Percentiles rank a stretch among this genome's conserved stretches.
These are phyloP conservation scores for Leucaena leucocephala DNA, from an alignment of 306 rosid species.

Conservation along the genomic window DNA sequence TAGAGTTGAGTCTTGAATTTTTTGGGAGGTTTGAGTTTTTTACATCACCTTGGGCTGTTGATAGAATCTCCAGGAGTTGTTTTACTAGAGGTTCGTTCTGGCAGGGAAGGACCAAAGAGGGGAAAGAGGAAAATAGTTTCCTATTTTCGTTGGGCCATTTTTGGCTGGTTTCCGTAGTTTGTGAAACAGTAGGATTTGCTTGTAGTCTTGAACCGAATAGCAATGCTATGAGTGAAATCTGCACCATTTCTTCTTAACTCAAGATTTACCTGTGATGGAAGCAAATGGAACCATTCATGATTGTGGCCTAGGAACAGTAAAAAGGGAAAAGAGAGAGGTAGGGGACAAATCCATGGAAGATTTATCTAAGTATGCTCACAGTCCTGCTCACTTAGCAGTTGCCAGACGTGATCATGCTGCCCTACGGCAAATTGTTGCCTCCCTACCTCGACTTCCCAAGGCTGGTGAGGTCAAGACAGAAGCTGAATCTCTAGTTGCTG, in stretches of 20 bases:
- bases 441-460: conserved; percentile 82
- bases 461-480: conserved; percentile 81
- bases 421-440: conserved; percentile 60
- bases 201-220: conserved; percentile 25
- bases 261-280: conserved; percentile 50
- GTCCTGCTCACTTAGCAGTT: conserved; percentile 90
- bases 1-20: conserved; percentile 25
- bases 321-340: conserved; percentile 43
- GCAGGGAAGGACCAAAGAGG: conserved; percentile 39
- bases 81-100: conserved; percentile 32
- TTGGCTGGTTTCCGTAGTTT: conserved; percentile 37
- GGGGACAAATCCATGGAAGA: conserved; percentile 69
- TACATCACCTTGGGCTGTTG: conserved; percentile 28
- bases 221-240: conserved; percentile 35
- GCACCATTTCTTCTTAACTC: conserved; percentile 36
- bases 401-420: conserved; percentile 71
- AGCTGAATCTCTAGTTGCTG: conserved; percentile 83
- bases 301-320: conserved; percentile 40
- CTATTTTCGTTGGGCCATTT: neutral
- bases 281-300: conserved; percentile 41
- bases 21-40: conserved; percentile 27
- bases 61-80: conserved; percentile 27
- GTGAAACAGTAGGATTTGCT: conserved; percentile 32
- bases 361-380: conserved; percentile 71
- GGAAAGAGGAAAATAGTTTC: neutral